Percentiles rank a stretch among this genome's conserved stretches.
Conservation (phyloP, 2,329 filamentous ascomycete genomes). For the Fusarium begoniae region DNA sequence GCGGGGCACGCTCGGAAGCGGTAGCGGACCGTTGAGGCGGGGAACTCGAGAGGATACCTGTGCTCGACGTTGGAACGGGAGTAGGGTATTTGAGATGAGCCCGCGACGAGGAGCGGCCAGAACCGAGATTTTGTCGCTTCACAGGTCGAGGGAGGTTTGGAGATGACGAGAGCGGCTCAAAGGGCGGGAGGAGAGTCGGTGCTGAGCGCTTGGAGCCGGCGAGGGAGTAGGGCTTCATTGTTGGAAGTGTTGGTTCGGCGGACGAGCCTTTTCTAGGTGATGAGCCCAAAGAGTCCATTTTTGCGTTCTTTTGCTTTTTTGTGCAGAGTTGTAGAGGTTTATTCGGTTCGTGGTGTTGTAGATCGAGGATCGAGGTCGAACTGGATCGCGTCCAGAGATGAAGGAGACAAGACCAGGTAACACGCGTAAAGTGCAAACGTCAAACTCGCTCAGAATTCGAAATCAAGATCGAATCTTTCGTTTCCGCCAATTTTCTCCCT, state of each 20-base stretch:
- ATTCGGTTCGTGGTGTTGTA: not conserved
- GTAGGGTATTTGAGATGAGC: constrained; percentile 83
- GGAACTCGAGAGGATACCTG: constrained; percentile 88
- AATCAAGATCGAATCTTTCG: not conserved
- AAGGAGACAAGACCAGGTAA: not conserved
- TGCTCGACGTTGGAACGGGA: constrained; percentile 92
- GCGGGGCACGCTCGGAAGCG: constrained; percentile 80
- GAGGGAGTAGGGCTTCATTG: constrained; percentile 37
- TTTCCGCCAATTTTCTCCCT: not conserved
- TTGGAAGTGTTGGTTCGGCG: constrained; percentile 49
- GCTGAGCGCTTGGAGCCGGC: constrained; percentile 68
- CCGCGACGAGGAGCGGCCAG: constrained; percentile 39
- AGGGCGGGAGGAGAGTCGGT: constrained; percentile 77
- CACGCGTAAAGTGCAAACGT: constrained; percentile 9
- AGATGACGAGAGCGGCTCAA: constrained; percentile 83
- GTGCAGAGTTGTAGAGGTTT: not conserved
- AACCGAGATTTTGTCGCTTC: constrained; percentile 69
- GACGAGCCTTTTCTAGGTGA: constrained; percentile 46
- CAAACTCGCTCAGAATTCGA: not conserved
- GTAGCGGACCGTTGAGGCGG: constrained; percentile 70
- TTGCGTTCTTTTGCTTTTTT: not conserved
- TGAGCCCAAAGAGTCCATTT: constrained; percentile 50
- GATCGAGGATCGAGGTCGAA: constrained; percentile 4
- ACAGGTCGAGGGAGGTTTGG: constrained; percentile 73
- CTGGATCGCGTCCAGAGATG: constrained; percentile 27